Conservation (phyloP, 2,329 filamentous ascomycete species). For the Magnaporthiopsis poae region DNA sequence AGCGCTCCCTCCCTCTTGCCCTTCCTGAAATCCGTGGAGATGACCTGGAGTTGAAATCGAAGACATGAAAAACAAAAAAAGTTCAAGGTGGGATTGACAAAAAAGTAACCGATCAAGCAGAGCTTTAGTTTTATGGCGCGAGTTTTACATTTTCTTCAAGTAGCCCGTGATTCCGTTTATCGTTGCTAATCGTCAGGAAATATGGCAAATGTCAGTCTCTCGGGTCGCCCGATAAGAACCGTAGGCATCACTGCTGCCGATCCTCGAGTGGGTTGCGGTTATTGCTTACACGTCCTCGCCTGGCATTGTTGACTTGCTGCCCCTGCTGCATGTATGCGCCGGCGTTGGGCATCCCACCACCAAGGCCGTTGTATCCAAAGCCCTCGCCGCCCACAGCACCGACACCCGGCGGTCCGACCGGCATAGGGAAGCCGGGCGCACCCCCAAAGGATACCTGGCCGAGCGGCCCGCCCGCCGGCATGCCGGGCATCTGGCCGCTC, state of each 20-base stretch:
- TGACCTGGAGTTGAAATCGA: not conserved
- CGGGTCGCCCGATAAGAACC: not conserved
- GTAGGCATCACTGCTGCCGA: not conserved
- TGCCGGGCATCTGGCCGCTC: conserved; percentile 29
- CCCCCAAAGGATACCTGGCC: conserved; percentile 35
- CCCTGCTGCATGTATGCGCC: conserved; percentile 45
- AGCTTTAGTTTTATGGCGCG: no score
- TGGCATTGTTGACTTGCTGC: conserved; percentile 40
- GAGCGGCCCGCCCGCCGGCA: conserved; percentile 23
- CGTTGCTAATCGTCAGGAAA: not conserved
- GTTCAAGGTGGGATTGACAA: not conserved
- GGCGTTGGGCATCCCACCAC: conserved; percentile 35
- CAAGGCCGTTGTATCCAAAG: conserved; percentile 36
- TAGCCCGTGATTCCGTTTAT: not conserved
- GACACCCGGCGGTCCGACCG: conserved; percentile 19
- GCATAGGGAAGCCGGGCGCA: conserved; percentile 39
- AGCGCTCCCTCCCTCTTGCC: not conserved
- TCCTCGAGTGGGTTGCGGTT: conserved; percentile 6
- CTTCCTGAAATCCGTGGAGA: not conserved
- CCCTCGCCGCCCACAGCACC: conserved; percentile 25
- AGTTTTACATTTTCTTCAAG: not conserved
- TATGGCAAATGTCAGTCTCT: conserved; percentile 1
- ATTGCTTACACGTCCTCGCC: conserved; percentile 49
- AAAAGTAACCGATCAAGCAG: not conserved
- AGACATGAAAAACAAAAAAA: not conserved